Evolutionary conservation across 164 flowering plant species (phyloP), one percentile per base, ranked within the genome.

Genomic region (Platanus orientalis): DNA sequence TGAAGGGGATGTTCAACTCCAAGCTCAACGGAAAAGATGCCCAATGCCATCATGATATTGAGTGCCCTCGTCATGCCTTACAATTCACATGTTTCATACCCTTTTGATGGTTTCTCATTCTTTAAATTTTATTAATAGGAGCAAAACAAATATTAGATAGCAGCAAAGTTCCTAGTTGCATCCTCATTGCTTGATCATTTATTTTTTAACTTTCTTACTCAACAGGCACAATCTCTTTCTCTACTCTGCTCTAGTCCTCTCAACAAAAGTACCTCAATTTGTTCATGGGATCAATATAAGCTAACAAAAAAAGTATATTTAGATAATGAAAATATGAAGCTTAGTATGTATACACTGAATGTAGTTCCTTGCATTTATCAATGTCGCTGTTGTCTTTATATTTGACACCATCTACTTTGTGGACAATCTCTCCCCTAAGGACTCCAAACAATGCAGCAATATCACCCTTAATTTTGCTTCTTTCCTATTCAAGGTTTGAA

Each of bases 1-100:
- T 93, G 6, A 77, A 89, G 79, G 98, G 98, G n/a, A 84, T 93
- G 90, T 90, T 93, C 48, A 71, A 89, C n/a, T 97, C 98, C 0
- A 85, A 84, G 69, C 90, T 93, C 28, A 70, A 11, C 0, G 97
- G 98, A 30, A 70, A 76, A 20, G 83, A 86, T 7, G 96, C 98
- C 54, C 20, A 92, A 79, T 61, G 95, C 98, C 71, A 93, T 93
- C 40, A 94, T 97, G 45, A 76, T 93, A 1, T 24, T 93, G 51
- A 97, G 98, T 26, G 97, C 97, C 56, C 86, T 93, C 14, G 69
- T 93, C 58, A 90, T 93, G 98, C 98, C 98, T 97, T 93, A 83
- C 3, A 78, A 24, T 63, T 32, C 51, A 32, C n/a, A n/a, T n/a
- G n/a, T n/a, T n/a, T n/a, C n/a, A n/a, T n/a, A n/a, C n/a, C n/a